Evolutionary conservation across 495 filamentous ascomycete genomes (phyloP).

Genomic region (Aspergillus wentii): DNA sequence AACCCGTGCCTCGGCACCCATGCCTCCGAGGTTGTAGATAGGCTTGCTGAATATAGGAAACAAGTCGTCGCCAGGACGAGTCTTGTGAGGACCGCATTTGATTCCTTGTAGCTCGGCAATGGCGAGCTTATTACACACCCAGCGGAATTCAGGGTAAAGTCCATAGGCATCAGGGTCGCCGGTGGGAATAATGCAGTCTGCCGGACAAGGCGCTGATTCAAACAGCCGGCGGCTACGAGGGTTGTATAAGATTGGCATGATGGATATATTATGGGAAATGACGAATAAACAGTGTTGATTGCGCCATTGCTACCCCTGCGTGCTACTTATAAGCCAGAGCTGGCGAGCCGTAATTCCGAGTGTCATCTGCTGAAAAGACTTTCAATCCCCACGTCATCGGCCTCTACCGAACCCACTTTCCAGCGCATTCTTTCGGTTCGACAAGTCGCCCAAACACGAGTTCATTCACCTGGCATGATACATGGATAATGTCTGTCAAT

Average conservation of each 20-base stretch:
- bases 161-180: background rate
- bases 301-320: too few species aligned
- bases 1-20: background rate
- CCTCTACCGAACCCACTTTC: too few species aligned
- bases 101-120: background rate
- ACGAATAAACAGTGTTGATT: too few species aligned
- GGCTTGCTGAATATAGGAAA: background rate
- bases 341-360: too few species aligned
- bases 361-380: too few species aligned
- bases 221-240: background rate
- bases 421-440: too few species aligned
- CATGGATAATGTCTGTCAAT: too few species aligned
- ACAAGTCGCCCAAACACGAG: too few species aligned
- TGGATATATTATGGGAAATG: too few species aligned
- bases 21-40: background rate
- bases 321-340: too few species aligned
- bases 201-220: background rate
- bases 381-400: too few species aligned
- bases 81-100: background rate
- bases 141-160: background rate
- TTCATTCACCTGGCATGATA: too few species aligned
- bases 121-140: background rate
- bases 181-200: background rate
- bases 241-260: background rate
- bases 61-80: background rate